Evolutionary conservation across 441 rosid genomes (phyloP), one percentile per base, ranked within the genome.

Genomic region (Adansonia grandidieri): DNA sequence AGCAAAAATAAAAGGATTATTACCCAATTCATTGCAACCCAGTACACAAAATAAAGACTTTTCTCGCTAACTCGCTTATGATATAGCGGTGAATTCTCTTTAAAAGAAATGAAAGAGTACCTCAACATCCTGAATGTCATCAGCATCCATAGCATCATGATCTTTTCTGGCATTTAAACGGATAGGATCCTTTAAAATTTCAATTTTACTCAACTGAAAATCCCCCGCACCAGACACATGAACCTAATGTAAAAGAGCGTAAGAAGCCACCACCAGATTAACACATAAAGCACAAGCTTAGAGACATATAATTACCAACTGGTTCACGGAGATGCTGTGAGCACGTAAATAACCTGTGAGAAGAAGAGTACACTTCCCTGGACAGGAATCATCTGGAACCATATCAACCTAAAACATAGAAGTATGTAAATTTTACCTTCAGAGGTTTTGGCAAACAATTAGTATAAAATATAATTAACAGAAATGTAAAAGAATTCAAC

Each of bases 151-250:
- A 63, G 90, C 87, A 79, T 86, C 86, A 58, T 60, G 76, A 47
- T 85, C 88, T 86, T 89, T 96, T 83, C 93, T 90, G 50, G 86
- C 83, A 80, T 85, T 87, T 79, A 92, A 62, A 77, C 93, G 98
- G 84, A 76, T 82, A 19, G 95, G 98, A 81, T 96, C 99, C 78
- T 87, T 94, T 68, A 96, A 74, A 76, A 91, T 76, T 82, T 96
- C 98, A 82, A 96, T 82, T 87, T 91, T 91, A 73, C 87, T 78
- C 82, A 94, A 80, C 79, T 92, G 99, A 78, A 92, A 96, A 85
- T 96, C 98, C 58, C 99, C 99, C n/a, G 86, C 91, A 74, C 97
- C 97, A 82, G 98, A 86, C 71, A 96, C 87, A 71, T 96, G 98
- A 75, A 96, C 92, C 99, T 96, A 82, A 77, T 37, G 14, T 45